Percentiles rank a stretch among this genome's conserved stretches.
phyloP scores from a whole-genome alignment of 1,284 basidiomycete species.

The Marasmius tenuissimus region DNA sequence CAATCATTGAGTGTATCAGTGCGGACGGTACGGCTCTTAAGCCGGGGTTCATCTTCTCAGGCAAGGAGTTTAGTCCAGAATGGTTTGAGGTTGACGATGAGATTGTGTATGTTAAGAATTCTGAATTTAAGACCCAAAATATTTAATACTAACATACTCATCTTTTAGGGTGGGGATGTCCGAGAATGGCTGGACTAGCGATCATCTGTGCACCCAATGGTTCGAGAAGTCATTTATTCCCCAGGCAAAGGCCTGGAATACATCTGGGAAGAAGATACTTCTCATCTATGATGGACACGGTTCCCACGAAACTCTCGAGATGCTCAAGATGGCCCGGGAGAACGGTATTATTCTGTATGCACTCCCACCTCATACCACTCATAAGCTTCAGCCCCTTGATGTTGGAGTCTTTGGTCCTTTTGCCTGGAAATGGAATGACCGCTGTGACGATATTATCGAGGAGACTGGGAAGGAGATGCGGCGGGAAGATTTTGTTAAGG shows the following conservation, averaged over 20 bases:
- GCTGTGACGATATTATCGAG: not conserved
- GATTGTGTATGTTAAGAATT: constrained; percentile 7
- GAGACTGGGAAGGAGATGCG: not conserved
- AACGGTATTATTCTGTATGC: constrained; percentile 31
- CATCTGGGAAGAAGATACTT: not conserved
- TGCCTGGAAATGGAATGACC: constrained; percentile 11
- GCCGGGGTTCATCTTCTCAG: constrained; percentile 33
- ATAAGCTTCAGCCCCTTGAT: constrained; percentile 38
- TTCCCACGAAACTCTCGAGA: constrained; percentile 29
- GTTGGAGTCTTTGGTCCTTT: constrained; percentile 35
- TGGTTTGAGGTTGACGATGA: constrained; percentile 24
- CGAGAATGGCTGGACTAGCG: constrained; percentile 39
- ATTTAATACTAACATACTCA: too few species aligned
- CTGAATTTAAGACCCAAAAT: too few species aligned
- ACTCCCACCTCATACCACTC: constrained; percentile 38
- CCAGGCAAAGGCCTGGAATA: constrained; percentile 18
- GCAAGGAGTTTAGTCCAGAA: constrained; percentile 17
- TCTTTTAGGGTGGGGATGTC: constrained; percentile 19
- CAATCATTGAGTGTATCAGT: constrained; percentile 28
- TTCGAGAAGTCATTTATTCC: constrained; percentile 34
- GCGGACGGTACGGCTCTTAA: constrained; percentile 23
- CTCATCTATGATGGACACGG: constrained; percentile 25
- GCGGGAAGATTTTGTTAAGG: not conserved
- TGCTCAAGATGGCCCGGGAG: constrained; percentile 22
- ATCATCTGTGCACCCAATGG: constrained; percentile 31